Evolutionary conservation across 176 grass and related monocot genomes (phyloP).

Genomic region (Pontederia paniculata): DNA sequence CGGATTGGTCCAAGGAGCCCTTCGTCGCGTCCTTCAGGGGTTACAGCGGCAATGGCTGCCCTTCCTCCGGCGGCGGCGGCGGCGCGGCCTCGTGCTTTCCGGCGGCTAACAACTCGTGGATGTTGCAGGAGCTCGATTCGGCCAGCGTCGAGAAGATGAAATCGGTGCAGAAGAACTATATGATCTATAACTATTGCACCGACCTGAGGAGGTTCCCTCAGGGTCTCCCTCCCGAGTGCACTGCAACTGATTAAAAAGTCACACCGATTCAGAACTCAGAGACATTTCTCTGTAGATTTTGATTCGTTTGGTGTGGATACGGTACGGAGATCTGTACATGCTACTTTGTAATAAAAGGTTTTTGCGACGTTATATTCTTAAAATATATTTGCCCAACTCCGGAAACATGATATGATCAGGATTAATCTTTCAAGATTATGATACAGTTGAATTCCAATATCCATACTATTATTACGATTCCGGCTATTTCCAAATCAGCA

Average conservation of each 20-base stretch:
- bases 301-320: no score
- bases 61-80: neutral
- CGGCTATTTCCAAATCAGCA: no score
- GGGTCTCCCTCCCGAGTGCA: constrained; percentile 6
- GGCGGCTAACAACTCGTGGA: neutral
- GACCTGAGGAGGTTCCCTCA: neutral
- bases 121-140: constrained; percentile 8
- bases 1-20: constrained; percentile 13
- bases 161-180: constrained; percentile 9
- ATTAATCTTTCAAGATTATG: no score
- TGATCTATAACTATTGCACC: constrained; percentile 8
- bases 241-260: neutral
- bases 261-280: no score
- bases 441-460: no score
- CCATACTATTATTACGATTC: no score
- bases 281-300: no score
- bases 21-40: constrained; percentile 9
- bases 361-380: no score
- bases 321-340: no score
- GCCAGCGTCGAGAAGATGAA: neutral
- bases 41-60: neutral
- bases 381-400: no score
- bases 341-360: no score
- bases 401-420: no score
- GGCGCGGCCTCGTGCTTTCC: neutral